These are phyloP conservation scores for Aspergillus japonicus DNA, from an alignment of 2,329 filamentous ascomycete genomes.

Conservation along the genomic window DNA sequence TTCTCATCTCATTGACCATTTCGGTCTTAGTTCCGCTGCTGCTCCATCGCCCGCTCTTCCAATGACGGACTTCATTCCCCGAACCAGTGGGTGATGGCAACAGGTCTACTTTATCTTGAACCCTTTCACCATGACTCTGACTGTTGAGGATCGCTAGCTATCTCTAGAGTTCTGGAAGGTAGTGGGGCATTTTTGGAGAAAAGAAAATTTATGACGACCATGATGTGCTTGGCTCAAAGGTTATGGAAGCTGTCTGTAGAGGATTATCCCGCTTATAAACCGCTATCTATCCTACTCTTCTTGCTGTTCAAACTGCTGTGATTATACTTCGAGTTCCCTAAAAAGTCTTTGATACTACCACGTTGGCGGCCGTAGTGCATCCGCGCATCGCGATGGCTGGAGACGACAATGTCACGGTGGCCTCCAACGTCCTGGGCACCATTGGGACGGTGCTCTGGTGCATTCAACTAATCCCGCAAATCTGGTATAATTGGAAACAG, in stretches of 20 bases:
- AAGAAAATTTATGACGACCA: not conserved
- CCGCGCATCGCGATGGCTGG: constrained; percentile 9
- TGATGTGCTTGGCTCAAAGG: not conserved
- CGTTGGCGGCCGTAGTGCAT: not conserved
- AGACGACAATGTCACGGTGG: constrained; percentile 30
- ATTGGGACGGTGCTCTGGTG: constrained; percentile 45
- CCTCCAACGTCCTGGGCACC: constrained; percentile 41
- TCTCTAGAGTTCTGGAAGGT: not conserved
- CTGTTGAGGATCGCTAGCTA: not conserved
- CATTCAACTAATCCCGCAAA: constrained; percentile 44
- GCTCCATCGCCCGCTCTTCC: constrained; percentile 6
- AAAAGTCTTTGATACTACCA: not conserved
- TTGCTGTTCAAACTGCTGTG: not conserved
- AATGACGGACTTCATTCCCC: constrained; percentile 5
- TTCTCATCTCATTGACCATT: constrained; percentile 21
- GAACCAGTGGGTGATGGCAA: not conserved
- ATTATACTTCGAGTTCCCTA: not conserved
- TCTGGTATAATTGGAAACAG: constrained; percentile 62
- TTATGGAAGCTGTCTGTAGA: not conserved
- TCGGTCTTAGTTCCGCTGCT: constrained; percentile 21
- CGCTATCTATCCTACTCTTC: not conserved
- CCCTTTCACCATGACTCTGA: not conserved
- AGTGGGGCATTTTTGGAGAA: not conserved
- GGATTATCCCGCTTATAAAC: not conserved
- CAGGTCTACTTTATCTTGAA: not conserved